These are phyloP conservation scores for Catharanthus roseus DNA, from an alignment of 257 asterid genomes.

Conservation along the genomic window DNA sequence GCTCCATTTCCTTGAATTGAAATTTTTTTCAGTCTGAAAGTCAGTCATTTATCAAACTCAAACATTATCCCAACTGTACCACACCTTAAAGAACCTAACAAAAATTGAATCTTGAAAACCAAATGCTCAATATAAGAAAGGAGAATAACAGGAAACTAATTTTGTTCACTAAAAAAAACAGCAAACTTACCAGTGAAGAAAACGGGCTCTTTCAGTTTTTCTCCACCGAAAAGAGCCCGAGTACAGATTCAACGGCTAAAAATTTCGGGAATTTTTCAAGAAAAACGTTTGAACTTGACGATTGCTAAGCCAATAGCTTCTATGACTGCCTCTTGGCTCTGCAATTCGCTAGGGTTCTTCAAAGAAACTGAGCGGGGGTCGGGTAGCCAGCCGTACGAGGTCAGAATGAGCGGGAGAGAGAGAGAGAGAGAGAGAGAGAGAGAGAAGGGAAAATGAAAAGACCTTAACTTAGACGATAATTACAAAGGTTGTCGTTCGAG, in stretches of 20 bases:
- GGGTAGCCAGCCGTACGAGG: constrained; percentile 21
- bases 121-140: background rate
- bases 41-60: background rate
- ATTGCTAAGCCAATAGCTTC: background rate
- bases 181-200: constrained; percentile 5
- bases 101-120: background rate
- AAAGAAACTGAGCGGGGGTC: background rate
- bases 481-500: constrained; percentile 18
- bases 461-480: constrained; percentile 11
- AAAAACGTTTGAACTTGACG: background rate
- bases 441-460: constrained; percentile 8
- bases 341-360: constrained; percentile 42
- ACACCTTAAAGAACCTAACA: background rate
- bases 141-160: background rate
- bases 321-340: background rate
- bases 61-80: background rate
- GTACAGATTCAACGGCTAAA: background rate
- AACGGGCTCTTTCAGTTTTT: background rate
- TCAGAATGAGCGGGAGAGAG: constrained; percentile 44
- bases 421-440: constrained; percentile 43
- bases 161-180: background rate
- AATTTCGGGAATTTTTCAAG: background rate
- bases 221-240: background rate
- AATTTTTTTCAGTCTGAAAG: too few species aligned
- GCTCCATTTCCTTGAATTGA: background rate